Conservation (phyloP, 257 asterid species). For the Marsdenia floribunda region DNA sequence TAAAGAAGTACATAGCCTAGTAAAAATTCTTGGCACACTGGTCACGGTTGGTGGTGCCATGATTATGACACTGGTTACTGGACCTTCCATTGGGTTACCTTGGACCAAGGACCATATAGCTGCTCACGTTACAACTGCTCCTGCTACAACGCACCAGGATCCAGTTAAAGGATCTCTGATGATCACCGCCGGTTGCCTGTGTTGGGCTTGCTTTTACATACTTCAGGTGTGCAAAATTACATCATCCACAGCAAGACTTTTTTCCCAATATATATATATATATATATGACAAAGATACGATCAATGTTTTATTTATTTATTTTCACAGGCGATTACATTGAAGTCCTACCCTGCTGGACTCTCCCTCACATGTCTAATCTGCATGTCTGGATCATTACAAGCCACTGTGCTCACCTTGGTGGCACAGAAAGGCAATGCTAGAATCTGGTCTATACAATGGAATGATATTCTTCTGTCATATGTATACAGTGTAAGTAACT, state of each 20-base stretch:
- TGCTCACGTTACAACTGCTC: background rate
- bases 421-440: constrained; percentile 37
- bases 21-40: constrained; percentile 54
- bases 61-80: constrained; percentile 56
- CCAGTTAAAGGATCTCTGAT: constrained; percentile 52
- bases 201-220: constrained; percentile 42
- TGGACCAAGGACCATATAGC: constrained; percentile 39
- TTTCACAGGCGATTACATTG: constrained; percentile 38
- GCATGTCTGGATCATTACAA: constrained; percentile 46
- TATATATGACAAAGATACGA: background rate
- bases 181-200: constrained; percentile 39
- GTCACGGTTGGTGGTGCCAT: constrained; percentile 71
- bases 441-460: constrained; percentile 53
- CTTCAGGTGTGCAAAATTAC: constrained; percentile 41
- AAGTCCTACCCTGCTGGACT: constrained; percentile 59
- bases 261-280: background rate
- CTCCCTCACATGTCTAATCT: constrained; percentile 49
- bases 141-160: constrained; percentile 20
- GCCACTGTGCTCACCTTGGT: constrained; percentile 44
- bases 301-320: too few relatives aligned
- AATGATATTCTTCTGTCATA: constrained; percentile 44
- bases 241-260: background rate
- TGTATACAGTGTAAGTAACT: constrained; percentile 44
- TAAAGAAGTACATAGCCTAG: constrained; percentile 42
- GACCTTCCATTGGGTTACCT: constrained; percentile 43